A percentile compares a stretch with the other conserved stretches of the same genome.
Conservation (phyloP, 257 asterid species). For the Solanum ossicruentum region DNA sequence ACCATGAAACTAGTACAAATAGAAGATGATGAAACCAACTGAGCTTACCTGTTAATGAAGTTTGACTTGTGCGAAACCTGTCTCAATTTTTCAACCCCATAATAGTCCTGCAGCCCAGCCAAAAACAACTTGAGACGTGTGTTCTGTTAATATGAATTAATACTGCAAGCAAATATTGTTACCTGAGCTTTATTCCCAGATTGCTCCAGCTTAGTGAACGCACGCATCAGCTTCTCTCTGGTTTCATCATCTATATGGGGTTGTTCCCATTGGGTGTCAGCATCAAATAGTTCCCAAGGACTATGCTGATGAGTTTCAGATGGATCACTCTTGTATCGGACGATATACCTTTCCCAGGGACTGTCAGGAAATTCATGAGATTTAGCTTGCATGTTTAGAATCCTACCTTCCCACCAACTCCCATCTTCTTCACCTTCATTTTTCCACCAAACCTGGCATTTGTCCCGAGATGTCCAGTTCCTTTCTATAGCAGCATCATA, state of each 20-base stretch:
- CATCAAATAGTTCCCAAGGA: conserved; percentile 93
- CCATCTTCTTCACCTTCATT: conserved; percentile 76
- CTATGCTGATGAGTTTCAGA: conserved; percentile 73
- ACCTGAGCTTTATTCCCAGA: conserved; percentile 62
- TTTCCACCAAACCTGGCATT: conserved; percentile 95
- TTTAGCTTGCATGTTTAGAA: conserved; percentile 52
- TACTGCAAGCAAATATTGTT: not conserved
- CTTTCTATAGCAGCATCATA: conserved; percentile 64
- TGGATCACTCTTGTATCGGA: conserved; percentile 74
- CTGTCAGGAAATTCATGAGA: conserved; percentile 75
- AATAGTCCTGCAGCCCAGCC: conserved; percentile 52
- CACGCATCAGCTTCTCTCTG: conserved; percentile 38
- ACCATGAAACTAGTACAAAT: not conserved
- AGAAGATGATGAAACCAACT: not conserved
- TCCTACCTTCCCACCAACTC: conserved; percentile 93
- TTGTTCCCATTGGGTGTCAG: conserved; percentile 45
- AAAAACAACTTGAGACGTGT: not conserved
- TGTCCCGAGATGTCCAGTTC: conserved; percentile 78
- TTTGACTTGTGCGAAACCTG: conserved; percentile 61
- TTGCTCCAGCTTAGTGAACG: conserved; percentile 49
- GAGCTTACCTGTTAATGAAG: conserved; percentile 53
- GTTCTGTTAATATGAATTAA: not conserved
- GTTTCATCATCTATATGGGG: conserved; percentile 56
- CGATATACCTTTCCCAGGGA: conserved; percentile 89
- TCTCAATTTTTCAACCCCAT: conserved; percentile 62